phyloP scores from a whole-genome alignment of 768 basidiomycete genomes.

The Pleurotus eryngii region DNA sequence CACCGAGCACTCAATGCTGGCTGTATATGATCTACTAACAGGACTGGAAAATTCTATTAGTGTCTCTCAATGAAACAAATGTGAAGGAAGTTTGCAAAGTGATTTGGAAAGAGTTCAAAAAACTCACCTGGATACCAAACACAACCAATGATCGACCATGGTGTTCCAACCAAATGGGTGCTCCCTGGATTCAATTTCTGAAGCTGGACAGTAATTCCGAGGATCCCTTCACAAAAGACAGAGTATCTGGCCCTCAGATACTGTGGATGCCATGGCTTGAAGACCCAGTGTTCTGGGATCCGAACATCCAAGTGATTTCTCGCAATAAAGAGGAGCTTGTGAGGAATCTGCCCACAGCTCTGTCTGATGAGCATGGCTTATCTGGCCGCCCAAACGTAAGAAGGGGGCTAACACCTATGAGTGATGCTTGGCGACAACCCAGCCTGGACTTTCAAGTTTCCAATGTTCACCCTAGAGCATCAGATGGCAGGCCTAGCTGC shows the following conservation, averaged over 20 bases:
- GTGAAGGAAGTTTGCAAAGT: not conserved
- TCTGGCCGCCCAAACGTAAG: not conserved
- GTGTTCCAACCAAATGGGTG: not conserved
- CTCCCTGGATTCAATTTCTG: not conserved
- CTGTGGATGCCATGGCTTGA: no score
- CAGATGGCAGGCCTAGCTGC: not conserved
- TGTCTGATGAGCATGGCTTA: no score
- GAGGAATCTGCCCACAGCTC: no score
- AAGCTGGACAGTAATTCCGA: not conserved
- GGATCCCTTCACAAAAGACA: not conserved
- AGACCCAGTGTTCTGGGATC: no score
- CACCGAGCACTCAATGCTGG: not conserved
- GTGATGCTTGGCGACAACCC: not conserved
- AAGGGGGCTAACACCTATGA: not conserved
- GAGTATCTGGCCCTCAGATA: not conserved
- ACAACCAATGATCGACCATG: not conserved
- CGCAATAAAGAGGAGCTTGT: no score
- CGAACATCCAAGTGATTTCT: no score
- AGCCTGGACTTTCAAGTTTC: not conserved
- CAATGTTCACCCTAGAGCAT: not conserved
- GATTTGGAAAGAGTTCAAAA: not conserved
- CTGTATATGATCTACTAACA: not conserved
- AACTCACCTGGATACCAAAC: not conserved
- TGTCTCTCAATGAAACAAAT: not conserved
- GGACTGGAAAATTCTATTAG: not conserved